Percentiles rank a stretch among this genome's conserved stretches.
Conservation (phyloP, 2,329 filamentous ascomycete genomes). For the Fusarium chlamydosporum region DNA sequence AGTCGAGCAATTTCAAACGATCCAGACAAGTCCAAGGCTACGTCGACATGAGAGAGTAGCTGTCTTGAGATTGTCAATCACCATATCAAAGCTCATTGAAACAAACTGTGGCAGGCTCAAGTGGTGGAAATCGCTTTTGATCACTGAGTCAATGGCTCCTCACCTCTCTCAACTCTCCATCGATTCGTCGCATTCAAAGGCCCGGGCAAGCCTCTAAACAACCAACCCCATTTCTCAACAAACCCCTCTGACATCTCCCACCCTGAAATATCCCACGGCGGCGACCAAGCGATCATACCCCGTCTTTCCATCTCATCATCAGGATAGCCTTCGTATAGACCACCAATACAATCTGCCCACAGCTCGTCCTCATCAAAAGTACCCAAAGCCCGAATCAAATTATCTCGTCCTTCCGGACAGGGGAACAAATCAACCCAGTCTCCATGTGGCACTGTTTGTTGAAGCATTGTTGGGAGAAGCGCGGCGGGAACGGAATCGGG, state of each 20-base stretch:
- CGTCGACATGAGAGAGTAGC: too few species aligned
- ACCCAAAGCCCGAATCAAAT: conserved; percentile 8
- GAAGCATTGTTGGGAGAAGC: conserved; percentile 25
- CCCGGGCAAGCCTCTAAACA: conserved; percentile 20
- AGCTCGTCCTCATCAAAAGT: conserved; percentile 60
- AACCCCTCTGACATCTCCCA: conserved; percentile 46
- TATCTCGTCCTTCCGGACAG: conserved; percentile 12
- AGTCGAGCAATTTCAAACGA: too few species aligned
- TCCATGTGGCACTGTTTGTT: conserved; percentile 26
- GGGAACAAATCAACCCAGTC: conserved; percentile 39
- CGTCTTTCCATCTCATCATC: conserved; percentile 58
- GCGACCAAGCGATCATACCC: conserved; percentile 60
- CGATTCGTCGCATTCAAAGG: conserved; percentile 38
- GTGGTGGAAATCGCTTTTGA: too few species aligned
- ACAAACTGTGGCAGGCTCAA: not conserved
- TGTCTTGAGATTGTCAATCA: too few species aligned
- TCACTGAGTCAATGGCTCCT: conserved; percentile 16
- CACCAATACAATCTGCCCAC: conserved; percentile 60
- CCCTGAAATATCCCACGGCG: conserved; percentile 43
- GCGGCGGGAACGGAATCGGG: not conserved
- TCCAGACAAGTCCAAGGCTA: too few species aligned
- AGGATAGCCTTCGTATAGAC: conserved; percentile 61
- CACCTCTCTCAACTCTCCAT: conserved; percentile 36
- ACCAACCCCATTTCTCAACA: conserved; percentile 45
- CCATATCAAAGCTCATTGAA: not conserved